Evolutionary conservation across 768 basidiomycete genomes (phyloP).

Genomic region (Boletus vinaceobasis): DNA sequence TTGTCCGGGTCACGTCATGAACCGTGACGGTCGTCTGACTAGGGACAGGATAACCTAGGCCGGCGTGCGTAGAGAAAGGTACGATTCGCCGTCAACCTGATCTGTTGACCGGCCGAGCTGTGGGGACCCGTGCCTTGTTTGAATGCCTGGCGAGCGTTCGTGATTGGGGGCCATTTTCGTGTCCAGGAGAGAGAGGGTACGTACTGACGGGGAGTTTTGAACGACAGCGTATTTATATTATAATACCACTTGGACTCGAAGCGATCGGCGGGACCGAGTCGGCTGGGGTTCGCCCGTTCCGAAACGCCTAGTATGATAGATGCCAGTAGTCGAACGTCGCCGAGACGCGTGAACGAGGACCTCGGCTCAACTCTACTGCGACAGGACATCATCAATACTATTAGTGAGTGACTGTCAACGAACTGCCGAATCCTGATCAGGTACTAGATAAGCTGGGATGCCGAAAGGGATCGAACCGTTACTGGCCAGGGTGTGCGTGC

Average conservation of each 20-base stretch:
- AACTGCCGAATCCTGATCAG: not conserved
- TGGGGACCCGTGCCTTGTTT: constrained; percentile 1
- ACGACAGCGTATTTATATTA: not conserved
- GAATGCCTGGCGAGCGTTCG: not conserved
- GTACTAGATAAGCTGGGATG: not conserved
- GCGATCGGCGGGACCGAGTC: not conserved
- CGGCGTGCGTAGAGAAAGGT: not conserved
- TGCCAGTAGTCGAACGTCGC: not conserved
- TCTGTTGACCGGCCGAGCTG: not conserved
- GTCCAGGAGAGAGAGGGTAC: not conserved
- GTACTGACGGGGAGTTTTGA: not conserved
- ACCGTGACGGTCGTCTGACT: too few relatives aligned
- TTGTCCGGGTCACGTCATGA: too few relatives aligned
- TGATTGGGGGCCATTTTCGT: not conserved
- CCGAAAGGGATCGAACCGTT: not conserved
- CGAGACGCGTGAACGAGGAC: not conserved
- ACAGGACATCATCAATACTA: not conserved
- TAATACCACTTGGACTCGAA: not conserved
- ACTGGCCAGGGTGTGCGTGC: not conserved
- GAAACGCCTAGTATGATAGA: not conserved
- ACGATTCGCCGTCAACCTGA: not conserved
- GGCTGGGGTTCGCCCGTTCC: not conserved
- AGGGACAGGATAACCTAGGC: constrained; percentile 2
- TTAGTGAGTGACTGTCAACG: not conserved
- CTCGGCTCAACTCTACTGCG: not conserved